Evolutionary conservation across 257 asterid species (phyloP).

Genomic region (Nicotiana obtusifolia): DNA sequence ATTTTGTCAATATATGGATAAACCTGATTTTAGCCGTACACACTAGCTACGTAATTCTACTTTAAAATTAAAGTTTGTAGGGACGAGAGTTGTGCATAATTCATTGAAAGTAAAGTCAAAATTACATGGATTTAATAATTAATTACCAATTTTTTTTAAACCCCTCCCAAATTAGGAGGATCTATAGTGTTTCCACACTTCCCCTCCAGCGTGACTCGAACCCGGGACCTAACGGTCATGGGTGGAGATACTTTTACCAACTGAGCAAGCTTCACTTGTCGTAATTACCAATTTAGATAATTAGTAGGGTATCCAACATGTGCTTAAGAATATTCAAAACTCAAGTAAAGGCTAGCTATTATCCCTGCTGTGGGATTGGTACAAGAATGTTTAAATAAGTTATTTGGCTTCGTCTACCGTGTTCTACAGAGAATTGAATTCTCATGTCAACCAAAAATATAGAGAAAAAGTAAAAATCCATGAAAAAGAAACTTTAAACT

Average conservation of each 20-base stretch:
- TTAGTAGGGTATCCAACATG: not conserved
- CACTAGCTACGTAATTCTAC: not conserved
- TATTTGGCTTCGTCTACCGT: not conserved
- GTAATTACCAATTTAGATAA: not conserved
- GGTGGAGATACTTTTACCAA: no score
- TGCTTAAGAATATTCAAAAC: not conserved
- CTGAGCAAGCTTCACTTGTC: no score
- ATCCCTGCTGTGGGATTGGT: not conserved
- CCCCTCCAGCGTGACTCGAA: no score
- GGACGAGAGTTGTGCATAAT: not conserved
- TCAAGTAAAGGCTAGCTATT: no score
- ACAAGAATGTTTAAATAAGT: not conserved
- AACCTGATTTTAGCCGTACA: no score
- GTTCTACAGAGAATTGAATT: not conserved
- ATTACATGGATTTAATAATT: not conserved
- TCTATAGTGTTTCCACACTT: no score
- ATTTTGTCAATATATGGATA: no score
- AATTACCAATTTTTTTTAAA: not conserved
- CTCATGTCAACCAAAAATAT: not conserved
- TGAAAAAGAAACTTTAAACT: not conserved
- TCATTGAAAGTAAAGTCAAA: not conserved
- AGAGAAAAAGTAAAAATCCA: not conserved
- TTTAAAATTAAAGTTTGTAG: not conserved
- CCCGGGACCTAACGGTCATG: no score
- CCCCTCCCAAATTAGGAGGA: no score